Conservation (phyloP, 441 rosid genomes). For the Jatropha multifida region DNA sequence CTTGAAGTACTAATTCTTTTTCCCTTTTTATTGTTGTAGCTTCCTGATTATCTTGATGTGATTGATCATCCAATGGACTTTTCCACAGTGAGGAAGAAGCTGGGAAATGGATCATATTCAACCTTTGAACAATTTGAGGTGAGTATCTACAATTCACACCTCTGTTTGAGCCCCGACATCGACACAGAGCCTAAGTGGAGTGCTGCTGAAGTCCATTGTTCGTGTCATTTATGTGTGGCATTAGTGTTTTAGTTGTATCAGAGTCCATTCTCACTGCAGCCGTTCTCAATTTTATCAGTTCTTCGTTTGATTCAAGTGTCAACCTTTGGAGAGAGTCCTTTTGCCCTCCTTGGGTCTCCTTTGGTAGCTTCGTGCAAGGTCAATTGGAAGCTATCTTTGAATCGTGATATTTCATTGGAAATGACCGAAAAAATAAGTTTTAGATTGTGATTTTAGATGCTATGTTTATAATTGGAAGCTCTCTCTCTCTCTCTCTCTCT, state of each 20-base stretch:
- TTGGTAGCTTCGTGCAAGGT: neutral
- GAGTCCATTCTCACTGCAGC: neutral
- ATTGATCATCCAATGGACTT: conserved; percentile 94
- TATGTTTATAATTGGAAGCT: neutral
- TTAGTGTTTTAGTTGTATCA: neutral
- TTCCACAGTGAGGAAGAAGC: conserved; percentile 82
- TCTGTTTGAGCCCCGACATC: conserved; percentile 21
- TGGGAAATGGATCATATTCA: conserved; percentile 70
- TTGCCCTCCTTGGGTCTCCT: neutral
- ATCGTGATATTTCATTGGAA: neutral
- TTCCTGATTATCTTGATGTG: conserved; percentile 86
- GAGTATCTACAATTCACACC: conserved; percentile 18
- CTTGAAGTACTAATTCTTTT: conserved; percentile 7
- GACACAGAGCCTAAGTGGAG: neutral
- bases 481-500: too few relatives aligned
- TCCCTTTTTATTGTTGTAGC: conserved; percentile 44
- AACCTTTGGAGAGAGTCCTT: neutral
- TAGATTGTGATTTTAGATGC: neutral
- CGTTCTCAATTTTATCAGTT: neutral
- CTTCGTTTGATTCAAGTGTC: neutral
- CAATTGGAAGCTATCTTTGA: neutral
- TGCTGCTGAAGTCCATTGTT: conserved; percentile 1
- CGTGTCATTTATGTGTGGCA: neutral
- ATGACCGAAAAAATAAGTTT: neutral
- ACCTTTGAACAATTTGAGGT: conserved; percentile 83